Conservation (phyloP, 108 stramenopile species). For the Mayamaea pseudoterrestris region DNA sequence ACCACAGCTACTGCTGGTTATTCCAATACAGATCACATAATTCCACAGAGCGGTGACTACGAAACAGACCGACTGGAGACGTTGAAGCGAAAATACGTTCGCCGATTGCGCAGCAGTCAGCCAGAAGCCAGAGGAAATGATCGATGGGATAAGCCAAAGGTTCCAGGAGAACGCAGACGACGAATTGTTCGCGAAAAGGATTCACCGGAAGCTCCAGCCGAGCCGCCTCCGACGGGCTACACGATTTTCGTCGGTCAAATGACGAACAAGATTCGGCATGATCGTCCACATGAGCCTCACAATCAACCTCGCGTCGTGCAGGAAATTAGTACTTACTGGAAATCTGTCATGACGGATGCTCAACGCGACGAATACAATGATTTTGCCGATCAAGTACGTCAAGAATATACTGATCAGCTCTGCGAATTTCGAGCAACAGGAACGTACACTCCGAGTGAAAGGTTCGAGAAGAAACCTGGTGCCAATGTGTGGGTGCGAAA, state of each 20-base stretch:
- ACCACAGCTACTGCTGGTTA: constrained; percentile 48
- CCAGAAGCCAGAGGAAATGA: constrained; percentile 44
- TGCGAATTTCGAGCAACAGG: constrained; percentile 76
- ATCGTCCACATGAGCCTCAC: constrained; percentile 62
- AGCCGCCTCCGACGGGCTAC: constrained; percentile 62
- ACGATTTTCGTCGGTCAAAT: constrained; percentile 56
- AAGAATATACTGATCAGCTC: constrained; percentile 40
- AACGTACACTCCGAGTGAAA: constrained; percentile 21
- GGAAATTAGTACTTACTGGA: constrained; percentile 67
- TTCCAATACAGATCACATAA: constrained; percentile 74
- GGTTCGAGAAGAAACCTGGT: constrained; percentile 26
- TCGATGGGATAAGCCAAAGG: constrained; percentile 68
- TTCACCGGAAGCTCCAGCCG: constrained; percentile 43
- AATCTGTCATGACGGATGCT: constrained; percentile 26
- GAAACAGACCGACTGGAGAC: constrained; percentile 53
- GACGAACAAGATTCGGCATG: constrained; percentile 76
- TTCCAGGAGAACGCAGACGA: constrained; percentile 64
- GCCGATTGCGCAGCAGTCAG: constrained; percentile 31
- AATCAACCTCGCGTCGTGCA: constrained; percentile 51
- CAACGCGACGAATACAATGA: constrained; percentile 48
- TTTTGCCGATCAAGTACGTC: constrained; percentile 47
- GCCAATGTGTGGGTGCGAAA: constrained; percentile 56
- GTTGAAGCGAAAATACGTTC: constrained; percentile 39
- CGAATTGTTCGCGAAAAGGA: constrained; percentile 60
- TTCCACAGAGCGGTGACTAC: constrained; percentile 35